A percentile compares a stretch with the other conserved stretches of the same genome.
These are phyloP conservation scores for Boletellus ananiceps DNA, from an alignment of 768 basidiomycete genomes.

Conservation along the genomic window DNA sequence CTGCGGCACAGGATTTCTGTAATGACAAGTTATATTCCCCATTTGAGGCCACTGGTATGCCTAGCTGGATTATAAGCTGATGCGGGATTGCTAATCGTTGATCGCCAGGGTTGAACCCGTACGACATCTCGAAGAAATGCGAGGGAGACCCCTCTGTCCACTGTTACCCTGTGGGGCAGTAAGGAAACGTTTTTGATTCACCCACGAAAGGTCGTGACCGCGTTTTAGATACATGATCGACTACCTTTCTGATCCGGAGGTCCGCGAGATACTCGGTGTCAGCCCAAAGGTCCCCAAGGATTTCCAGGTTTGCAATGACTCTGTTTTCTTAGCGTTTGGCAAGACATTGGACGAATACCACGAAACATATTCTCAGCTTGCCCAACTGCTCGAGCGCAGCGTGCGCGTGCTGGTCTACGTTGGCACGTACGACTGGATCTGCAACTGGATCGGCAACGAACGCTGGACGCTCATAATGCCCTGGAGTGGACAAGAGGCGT, in stretches of 20 bases:
- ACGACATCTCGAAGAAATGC: constrained; percentile 55
- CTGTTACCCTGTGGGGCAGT: constrained; percentile 58
- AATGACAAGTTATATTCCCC: background rate
- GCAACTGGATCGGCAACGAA: too few relatives aligned
- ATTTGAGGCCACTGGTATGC: constrained; percentile 10
- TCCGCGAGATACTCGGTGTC: constrained; percentile 56
- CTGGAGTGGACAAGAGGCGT: constrained; percentile 58
- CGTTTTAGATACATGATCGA: constrained; percentile 45
- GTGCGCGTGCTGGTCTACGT: too few relatives aligned
- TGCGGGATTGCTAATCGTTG: background rate
- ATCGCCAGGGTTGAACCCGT: constrained; percentile 45
- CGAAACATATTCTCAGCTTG: too few relatives aligned
- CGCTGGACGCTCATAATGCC: constrained; percentile 41
- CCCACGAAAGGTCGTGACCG: background rate
- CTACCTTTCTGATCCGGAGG: constrained; percentile 42
- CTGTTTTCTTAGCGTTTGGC: constrained; percentile 46
- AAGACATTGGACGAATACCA: too few relatives aligned
- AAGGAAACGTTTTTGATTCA: background rate
- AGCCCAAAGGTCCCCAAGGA: constrained; percentile 37
- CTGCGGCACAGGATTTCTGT: background rate
- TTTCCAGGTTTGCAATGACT: constrained; percentile 34
- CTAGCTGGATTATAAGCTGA: background rate
- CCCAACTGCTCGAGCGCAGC: too few relatives aligned
- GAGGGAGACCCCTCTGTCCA: constrained; percentile 44
- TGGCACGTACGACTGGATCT: too few relatives aligned